A percentile compares a stretch with the other conserved stretches of the same genome.
These are phyloP conservation scores for Cucumis hystrix DNA, from an alignment of 306 rosid species.

Conservation along the genomic window DNA sequence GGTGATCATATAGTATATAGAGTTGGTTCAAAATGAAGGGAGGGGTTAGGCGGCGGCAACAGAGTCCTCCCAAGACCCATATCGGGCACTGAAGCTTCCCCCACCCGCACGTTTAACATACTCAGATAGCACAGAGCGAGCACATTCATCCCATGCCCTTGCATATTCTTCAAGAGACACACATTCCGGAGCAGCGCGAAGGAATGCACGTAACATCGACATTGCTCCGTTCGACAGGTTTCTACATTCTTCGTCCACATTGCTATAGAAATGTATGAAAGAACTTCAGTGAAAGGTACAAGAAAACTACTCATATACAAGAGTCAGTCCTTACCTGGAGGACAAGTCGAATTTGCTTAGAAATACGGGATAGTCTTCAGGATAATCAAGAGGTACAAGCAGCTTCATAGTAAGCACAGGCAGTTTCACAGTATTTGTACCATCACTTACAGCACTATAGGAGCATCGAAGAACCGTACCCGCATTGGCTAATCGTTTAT, in stretches of 20 bases:
- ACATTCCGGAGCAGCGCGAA: background rate
- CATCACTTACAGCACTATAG: background rate
- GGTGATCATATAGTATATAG: background rate
- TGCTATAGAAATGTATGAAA: background rate
- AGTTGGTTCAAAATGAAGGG: background rate
- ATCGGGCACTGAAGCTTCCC: background rate
- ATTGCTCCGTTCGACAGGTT: background rate
- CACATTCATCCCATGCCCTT: conserved; percentile 1
- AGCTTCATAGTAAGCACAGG: background rate
- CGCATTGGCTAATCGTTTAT: background rate
- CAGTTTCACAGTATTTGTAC: background rate
- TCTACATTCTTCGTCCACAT: background rate
- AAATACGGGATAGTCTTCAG: background rate
- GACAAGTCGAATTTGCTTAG: background rate
- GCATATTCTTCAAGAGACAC: background rate
- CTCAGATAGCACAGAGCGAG: background rate
- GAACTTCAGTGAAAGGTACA: background rate
- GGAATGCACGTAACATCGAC: background rate
- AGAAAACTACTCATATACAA: background rate
- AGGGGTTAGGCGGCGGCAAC: background rate
- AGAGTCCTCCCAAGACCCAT: conserved; percentile 6
- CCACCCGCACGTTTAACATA: background rate
- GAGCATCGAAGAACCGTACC: conserved; percentile 3
- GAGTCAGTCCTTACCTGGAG: background rate
- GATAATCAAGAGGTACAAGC: conserved; percentile 7